These are phyloP conservation scores for Cercophora sp. DNA, from an alignment of 495 filamentous ascomycete genomes.

Conservation along the genomic window DNA sequence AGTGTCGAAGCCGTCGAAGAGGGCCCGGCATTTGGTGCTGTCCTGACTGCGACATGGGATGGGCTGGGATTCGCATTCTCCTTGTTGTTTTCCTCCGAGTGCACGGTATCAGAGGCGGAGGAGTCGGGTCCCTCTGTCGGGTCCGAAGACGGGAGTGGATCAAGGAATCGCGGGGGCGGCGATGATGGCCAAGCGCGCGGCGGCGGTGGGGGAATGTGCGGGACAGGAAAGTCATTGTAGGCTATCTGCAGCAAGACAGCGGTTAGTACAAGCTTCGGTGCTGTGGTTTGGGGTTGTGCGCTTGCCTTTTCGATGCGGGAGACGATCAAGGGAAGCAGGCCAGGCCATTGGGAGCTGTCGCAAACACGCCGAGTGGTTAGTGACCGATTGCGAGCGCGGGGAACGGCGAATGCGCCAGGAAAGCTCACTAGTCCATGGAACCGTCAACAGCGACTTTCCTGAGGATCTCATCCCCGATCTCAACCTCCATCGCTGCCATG, in stretches of 20 bases:
- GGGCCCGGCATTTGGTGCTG: slow-evolving; percentile 13
- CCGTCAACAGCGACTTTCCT: slow-evolving; percentile 60
- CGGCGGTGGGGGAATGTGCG: slow-evolving; percentile 30
- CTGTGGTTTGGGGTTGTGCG: background rate
- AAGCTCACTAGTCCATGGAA: slow-evolving; percentile 62
- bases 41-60: slow-evolving; percentile 6
- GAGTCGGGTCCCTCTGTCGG: slow-evolving; percentile 46
- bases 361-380: slow-evolving; percentile 1
- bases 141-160: slow-evolving; percentile 46
- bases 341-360: slow-evolving; percentile 38
- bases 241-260: slow-evolving; percentile 30
- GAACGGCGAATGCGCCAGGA: too few relatives aligned
- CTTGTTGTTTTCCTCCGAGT: slow-evolving; percentile 47
- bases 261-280: too few relatives aligned
- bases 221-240: slow-evolving; percentile 43
- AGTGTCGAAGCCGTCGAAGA: slow-evolving; percentile 16
- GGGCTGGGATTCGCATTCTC: slow-evolving; percentile 36
- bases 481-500: slow-evolving; percentile 43
- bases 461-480: slow-evolving; percentile 60
- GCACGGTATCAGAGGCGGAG: slow-evolving; percentile 12
- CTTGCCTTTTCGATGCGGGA: slow-evolving; percentile 40
- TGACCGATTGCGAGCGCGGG: too few relatives aligned
- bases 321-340: slow-evolving; percentile 33
- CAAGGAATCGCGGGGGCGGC: slow-evolving; percentile 39
- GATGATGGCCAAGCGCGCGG: slow-evolving; percentile 30